phyloP scores from a whole-genome alignment of 2,329 filamentous ascomycete genomes.

The Trichoderma atrobrunneum region DNA sequence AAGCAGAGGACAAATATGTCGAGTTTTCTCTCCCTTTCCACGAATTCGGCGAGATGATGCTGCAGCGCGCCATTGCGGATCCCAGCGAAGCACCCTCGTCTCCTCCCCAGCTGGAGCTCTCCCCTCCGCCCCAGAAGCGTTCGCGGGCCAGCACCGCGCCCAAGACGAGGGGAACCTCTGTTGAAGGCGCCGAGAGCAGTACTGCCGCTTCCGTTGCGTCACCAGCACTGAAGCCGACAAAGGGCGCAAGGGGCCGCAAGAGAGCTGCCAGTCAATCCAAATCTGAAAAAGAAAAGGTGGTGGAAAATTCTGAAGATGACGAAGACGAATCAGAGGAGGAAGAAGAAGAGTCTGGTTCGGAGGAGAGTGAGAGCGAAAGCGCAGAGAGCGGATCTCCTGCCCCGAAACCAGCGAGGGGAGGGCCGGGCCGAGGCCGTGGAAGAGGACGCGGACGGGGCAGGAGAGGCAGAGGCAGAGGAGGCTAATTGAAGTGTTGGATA shows the following conservation, averaged over 20 bases:
- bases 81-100: slow-evolving; percentile 48
- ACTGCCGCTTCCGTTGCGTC: slow-evolving; percentile 40
- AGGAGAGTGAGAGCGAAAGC: slow-evolving; percentile 35
- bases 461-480: slow-evolving; percentile 30
- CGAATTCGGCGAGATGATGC: slow-evolving; percentile 47
- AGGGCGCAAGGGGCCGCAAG: slow-evolving; percentile 44
- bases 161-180: slow-evolving; percentile 40
- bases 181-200: slow-evolving; percentile 46
- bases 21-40: slow-evolving; percentile 60
- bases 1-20: slow-evolving; percentile 58
- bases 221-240: slow-evolving; percentile 37
- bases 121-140: slow-evolving; percentile 41
- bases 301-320: slow-evolving; percentile 35
- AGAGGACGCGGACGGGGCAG: slow-evolving; percentile 34
- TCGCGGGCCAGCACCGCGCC: slow-evolving; percentile 42
- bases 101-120: slow-evolving; percentile 45
- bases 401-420: slow-evolving; percentile 37
- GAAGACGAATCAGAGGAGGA: slow-evolving; percentile 31
- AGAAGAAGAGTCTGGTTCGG: slow-evolving; percentile 33
- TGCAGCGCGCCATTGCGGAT: slow-evolving; percentile 43
- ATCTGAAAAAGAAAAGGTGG: slow-evolving; percentile 31
- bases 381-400: slow-evolving; percentile 38
- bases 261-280: slow-evolving; percentile 43
- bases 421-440: slow-evolving; percentile 31
- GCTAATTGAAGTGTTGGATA: slow-evolving; percentile 18